These are phyloP conservation scores for Anethum foeniculum DNA, from an alignment of 140 eudicot genomes.

Conservation along the genomic window DNA sequence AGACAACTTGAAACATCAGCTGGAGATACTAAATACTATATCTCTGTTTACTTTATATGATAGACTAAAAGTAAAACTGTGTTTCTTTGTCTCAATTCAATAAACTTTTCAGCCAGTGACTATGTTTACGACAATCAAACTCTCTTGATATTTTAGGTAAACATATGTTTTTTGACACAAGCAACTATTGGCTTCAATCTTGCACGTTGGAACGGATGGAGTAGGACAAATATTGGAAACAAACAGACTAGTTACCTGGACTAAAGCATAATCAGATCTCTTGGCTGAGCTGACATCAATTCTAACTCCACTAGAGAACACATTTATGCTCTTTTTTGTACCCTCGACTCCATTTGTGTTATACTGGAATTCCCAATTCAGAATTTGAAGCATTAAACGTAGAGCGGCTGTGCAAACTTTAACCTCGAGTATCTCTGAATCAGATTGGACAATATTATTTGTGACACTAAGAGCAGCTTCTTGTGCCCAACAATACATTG, in stretches of 20 bases:
- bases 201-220: not conserved
- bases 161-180: not conserved
- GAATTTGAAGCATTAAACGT: slow-evolving; percentile 85
- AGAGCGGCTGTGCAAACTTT: slow-evolving; percentile 82
- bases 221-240: not conserved
- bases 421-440: slow-evolving; percentile 60
- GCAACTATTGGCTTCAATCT: not conserved
- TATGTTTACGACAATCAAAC: not conserved
- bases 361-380: slow-evolving; percentile 77
- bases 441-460: slow-evolving; percentile 52
- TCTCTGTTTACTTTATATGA: not conserved
- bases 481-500: slow-evolving; percentile 80
- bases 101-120: not conserved
- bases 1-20: not conserved
- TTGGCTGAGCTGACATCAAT: slow-evolving; percentile 35
- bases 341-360: slow-evolving; percentile 29
- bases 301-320: slow-evolving; percentile 45
- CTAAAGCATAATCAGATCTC: slow-evolving; percentile 46
- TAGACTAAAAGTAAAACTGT: not conserved
- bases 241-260: slow-evolving; percentile 50
- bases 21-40: not conserved
- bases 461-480: slow-evolving; percentile 77
- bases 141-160: not conserved
- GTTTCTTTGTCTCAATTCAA: not conserved
- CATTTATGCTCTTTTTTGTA: slow-evolving; percentile 50